A percentile compares a stretch with the other conserved stretches of the same genome.
Evolutionary conservation across 495 filamentous ascomycete genomes (phyloP).

Genomic region (Lophiostoma macrostomum): DNA sequence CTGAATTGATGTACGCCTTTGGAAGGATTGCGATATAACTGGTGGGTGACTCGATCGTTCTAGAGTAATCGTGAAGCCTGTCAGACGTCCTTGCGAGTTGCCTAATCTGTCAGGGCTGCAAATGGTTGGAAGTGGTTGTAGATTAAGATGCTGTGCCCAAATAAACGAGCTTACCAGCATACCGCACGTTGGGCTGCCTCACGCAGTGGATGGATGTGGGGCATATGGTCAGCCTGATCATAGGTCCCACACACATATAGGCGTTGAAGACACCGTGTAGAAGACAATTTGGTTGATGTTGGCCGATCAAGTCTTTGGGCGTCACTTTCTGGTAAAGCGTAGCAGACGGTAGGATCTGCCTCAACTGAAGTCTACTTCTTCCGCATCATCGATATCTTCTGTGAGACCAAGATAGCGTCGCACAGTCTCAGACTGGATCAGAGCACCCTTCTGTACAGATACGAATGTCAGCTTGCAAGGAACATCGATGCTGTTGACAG

Average conservation of each 20-base stretch:
- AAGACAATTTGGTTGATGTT: too few species aligned
- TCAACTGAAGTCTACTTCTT: constrained; percentile 29
- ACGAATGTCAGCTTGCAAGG: too few species aligned
- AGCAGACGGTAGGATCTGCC: not conserved
- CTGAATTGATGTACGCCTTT: not conserved
- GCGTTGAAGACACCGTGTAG: too few species aligned
- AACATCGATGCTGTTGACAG: too few species aligned
- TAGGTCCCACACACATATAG: too few species aligned
- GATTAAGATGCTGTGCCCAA: constrained; percentile 12
- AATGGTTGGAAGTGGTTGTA: constrained; percentile 17
- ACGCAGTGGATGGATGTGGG: too few species aligned
- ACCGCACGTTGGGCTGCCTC: constrained; percentile 6
- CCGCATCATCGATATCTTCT: constrained; percentile 5
- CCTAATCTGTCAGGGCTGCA: constrained; percentile 7
- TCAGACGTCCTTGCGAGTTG: constrained; percentile 25
- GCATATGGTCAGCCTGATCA: too few species aligned
- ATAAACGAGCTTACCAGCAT: constrained; percentile 13
- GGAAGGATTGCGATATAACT: not conserved
- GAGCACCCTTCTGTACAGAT: constrained; percentile 14
- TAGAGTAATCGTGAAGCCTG: constrained; percentile 12
- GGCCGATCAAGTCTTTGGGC: too few species aligned
- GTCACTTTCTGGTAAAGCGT: too few species aligned
- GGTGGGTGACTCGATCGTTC: constrained; percentile 8
- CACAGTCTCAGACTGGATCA: constrained; percentile 20
- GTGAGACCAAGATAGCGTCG: constrained; percentile 17